These are phyloP conservation scores for Leonotis leonurus DNA, from an alignment of 257 asterid genomes.

Conservation along the genomic window DNA sequence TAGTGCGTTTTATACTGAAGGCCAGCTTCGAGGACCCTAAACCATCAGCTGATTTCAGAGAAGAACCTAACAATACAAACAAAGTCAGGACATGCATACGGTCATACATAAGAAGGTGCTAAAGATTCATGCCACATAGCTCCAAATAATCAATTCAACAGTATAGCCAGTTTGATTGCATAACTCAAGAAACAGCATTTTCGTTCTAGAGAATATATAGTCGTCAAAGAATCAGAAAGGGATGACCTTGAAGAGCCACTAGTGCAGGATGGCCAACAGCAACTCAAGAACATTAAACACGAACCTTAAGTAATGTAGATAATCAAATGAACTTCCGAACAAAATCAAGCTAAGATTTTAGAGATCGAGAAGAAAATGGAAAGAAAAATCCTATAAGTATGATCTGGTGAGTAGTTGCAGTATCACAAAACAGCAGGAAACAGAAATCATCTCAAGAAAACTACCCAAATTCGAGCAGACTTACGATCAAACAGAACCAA, in stretches of 20 bases:
- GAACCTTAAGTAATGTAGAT: neutral
- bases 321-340: neutral
- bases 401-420: neutral
- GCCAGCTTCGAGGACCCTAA: slow-evolving; percentile 40
- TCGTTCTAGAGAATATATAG: neutral
- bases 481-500: neutral
- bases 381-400: neutral
- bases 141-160: neutral
- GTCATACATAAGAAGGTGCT: neutral
- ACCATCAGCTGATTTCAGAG: slow-evolving; percentile 33
- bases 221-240: neutral
- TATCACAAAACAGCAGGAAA: neutral
- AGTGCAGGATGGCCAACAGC: no score
- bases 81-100: neutral
- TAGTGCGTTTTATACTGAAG: slow-evolving; percentile 28
- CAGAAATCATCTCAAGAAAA: neutral
- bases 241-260: neutral
- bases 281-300: neutral
- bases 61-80: slow-evolving; percentile 26
- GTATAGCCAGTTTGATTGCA: neutral
- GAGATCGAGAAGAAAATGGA: neutral
- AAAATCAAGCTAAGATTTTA: neutral
- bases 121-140: neutral
- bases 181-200: no score
- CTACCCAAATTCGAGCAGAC: neutral